Base-by-base conservation (phyloP, 2,329 filamentous ascomycete species). In the Alternaria sp. region DNA sequence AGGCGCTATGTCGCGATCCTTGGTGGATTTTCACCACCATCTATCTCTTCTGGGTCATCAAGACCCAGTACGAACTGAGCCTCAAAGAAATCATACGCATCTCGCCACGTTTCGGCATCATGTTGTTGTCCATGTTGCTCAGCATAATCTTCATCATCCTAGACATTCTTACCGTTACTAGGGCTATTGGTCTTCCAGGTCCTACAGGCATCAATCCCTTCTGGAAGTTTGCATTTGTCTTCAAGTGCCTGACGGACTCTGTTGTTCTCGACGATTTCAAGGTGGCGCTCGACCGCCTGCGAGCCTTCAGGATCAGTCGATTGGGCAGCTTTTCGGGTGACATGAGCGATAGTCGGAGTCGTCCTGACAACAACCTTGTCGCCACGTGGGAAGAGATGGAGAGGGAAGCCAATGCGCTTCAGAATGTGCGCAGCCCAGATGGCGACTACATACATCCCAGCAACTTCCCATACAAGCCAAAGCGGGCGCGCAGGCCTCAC, bases 261-360 rank as follows among this genome's bases (percentile, higher is more conserved):
- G 86, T 90, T 52, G 84, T 90, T 52, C 83, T 90, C 11, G 88
- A 90, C 68, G 88, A 90, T 67, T 90, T 90, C 82, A 89, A 89
- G 69, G 88, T 87, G 3, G 82, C 82, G 0, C 72, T 84, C 24
- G 82, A 84, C 59, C 76, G 80, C 5, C 67, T 84, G 43, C 77
- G 80, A 59, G 74, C 79, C n/a, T 79, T 82, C 69, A 80, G 80
- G 49, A 75, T 84, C 42, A 77, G 77, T 22, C 75, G 77, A 12
- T 48, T 79, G 20, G 76, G 75, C 20, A 78, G 75, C 57, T 78
- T 76, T 36, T 78, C 75, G 1, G 69, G 69, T 9, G 76, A 79
- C 59, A 67, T 65, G 55, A 76, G 70, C 54, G 76, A 78, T 49
- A 73, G 71, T 42, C 72, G 75, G 20, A 70, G 68, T 22, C 69